These are phyloP conservation scores for Stachybotrys chartarum DNA, from an alignment of 2,329 filamentous ascomycete genomes.

Conservation along the genomic window DNA sequence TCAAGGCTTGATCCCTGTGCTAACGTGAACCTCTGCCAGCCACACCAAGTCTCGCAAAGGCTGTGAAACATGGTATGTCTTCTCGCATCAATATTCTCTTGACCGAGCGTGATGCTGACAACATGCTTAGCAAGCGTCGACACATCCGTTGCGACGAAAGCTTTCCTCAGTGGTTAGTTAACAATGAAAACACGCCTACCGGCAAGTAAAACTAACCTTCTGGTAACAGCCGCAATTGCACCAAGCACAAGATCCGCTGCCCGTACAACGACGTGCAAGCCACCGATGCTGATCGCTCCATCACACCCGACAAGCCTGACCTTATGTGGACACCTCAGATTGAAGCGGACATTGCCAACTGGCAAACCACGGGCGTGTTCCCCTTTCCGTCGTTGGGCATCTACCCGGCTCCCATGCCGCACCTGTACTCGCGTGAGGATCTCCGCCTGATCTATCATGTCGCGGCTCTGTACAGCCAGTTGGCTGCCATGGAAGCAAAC, in stretches of 20 bases:
- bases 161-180: conserved; percentile 85
- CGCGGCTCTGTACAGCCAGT: conserved; percentile 75
- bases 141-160: conserved; percentile 98
- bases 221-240: conserved; percentile 77
- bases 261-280: conserved; percentile 88
- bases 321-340: conserved; percentile 84
- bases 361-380: conserved; percentile 77
- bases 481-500: conserved; percentile 69
- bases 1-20: conserved; percentile 6
- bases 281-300: conserved; percentile 51
- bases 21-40: conserved; percentile 36
- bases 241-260: conserved; percentile 96
- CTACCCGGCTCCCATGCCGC: conserved; percentile 66
- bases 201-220: conserved; percentile 7
- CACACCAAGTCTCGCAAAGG: conserved; percentile 99
- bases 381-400: conserved; percentile 78
- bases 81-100: background rate
- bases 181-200: background rate
- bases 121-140: conserved; percentile 62
- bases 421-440: conserved; percentile 68
- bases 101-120: conserved; percentile 9
- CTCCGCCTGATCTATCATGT: conserved; percentile 88
- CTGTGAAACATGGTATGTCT: conserved; percentile 76
- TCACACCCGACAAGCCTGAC: conserved; percentile 55
- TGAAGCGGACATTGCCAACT: conserved; percentile 71